Base-by-base conservation (phyloP, 2,329 filamentous ascomycete genomes). In the Beauveria pseudobassiana region DNA sequence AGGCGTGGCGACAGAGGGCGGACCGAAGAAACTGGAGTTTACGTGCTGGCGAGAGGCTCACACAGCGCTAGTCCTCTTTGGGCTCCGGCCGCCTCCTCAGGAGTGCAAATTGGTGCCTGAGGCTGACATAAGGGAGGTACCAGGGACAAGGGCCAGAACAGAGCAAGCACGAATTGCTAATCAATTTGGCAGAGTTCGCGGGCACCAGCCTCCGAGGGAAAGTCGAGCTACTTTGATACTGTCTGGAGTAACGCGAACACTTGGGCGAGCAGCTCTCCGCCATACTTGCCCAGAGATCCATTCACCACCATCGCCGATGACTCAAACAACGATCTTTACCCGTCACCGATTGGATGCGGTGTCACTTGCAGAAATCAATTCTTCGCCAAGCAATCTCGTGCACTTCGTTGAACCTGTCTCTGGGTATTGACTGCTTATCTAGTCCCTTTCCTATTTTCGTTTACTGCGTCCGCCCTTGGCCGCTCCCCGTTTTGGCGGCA, bases 11-110 rank as follows among this genome's bases (percentile, higher is more conserved):
- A 67, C 66, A 65, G 66, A 70, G 71, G 72, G 71, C 73, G 69
- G 71, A 71, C 68, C 69, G 74, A 76, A 77, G 78, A 75, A 76
- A 74, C 76, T 77, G 72, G 73, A 73, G 69, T 75, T 73, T 69
- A 74, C 72, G 71, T 71, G 74, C 71, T 73, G 71, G 72, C 73
- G 69, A 69, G 60, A 65, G 64, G 67, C 65, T 58, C 51, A 53
- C 63, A 28, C 42, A 7, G 51, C 70, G 67, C 77, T 78, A 78
- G 64, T n/a, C 75, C 68, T 48, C 5, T 63, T 69, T 63, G 28
- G 67, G 69, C 28, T 26, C 20, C 22, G 40, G 61, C 59, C 59
- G 52, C 63, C 62, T 62, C 65, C 64, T 65, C 63, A 63, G 50
- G 62, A 59, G 46, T 6, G n/a, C 42, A 42, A 34, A 26, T 65